Evolutionary conservation across 2,329 filamentous ascomycete species (phyloP).

Genomic region (Catunica adiposa): DNA sequence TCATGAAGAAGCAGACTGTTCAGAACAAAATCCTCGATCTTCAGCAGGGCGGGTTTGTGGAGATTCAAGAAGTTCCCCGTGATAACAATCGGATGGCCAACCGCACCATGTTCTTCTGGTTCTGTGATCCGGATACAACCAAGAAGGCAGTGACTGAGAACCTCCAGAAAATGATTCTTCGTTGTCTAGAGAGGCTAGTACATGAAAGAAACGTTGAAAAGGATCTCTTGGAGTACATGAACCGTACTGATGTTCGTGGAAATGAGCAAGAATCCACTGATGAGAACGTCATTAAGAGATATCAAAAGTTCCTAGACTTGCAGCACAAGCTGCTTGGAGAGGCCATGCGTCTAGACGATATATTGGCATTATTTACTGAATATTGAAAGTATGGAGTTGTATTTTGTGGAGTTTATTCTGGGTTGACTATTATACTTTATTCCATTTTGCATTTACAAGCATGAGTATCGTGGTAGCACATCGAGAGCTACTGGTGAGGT

Average conservation of each 20-base stretch:
- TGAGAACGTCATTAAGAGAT: conserved; percentile 49
- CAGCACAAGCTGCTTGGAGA: conserved; percentile 63
- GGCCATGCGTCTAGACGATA: conserved; percentile 64
- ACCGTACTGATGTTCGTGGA: conserved; percentile 71
- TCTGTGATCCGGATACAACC: conserved; percentile 63
- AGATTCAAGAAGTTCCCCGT: conserved; percentile 85
- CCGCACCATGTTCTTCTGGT: conserved; percentile 82
- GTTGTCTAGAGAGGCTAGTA: conserved; percentile 63
- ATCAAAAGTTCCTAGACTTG: conserved; percentile 42
- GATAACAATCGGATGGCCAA: conserved; percentile 69
- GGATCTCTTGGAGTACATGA: conserved; percentile 62
- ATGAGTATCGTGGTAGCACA: background rate
- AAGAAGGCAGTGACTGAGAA: conserved; percentile 57
- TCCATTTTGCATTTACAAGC: background rate
- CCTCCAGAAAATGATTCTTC: conserved; percentile 77
- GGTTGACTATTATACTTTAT: background rate
- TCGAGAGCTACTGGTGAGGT: background rate
- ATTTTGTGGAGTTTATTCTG: background rate
- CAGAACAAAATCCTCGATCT: conserved; percentile 72
- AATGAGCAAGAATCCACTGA: conserved; percentile 62
- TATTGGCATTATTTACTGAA: conserved; percentile 70
- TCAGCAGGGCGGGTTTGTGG: conserved; percentile 71
- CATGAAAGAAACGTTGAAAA: conserved; percentile 57
- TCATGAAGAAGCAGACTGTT: conserved; percentile 74
- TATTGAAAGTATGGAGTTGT: conserved; percentile 31